Conservation (phyloP, 345 rosid species). For the Rhodamnia argentea region DNA sequence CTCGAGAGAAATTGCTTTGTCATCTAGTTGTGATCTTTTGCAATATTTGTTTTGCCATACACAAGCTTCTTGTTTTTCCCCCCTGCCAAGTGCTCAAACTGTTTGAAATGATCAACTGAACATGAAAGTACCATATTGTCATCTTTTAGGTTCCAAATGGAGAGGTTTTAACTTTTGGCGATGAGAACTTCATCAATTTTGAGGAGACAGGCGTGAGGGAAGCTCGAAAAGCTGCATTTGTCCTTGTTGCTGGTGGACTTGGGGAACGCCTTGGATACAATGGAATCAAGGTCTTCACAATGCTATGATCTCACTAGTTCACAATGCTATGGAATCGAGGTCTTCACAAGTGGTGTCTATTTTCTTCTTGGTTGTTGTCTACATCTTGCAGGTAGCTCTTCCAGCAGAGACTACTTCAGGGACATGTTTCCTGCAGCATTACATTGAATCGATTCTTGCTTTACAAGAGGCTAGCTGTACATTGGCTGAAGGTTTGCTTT, state of each 20-base stretch:
- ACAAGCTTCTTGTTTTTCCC: background rate
- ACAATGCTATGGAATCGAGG: constrained; percentile 99
- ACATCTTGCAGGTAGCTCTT: constrained; percentile 70
- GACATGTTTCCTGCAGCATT: constrained; percentile 75
- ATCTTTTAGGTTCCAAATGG: constrained; percentile 73
- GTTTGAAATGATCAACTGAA: background rate
- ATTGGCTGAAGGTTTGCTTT: constrained; percentile 42
- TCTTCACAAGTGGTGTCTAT: constrained; percentile 2
- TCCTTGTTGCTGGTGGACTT: constrained; percentile 97
- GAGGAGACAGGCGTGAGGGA: constrained; percentile 72
- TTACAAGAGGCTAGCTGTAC: constrained; percentile 76
- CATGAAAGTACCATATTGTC: background rate
- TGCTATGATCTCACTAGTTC: background rate
- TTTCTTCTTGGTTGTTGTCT: background rate
- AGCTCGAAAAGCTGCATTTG: constrained; percentile 82
- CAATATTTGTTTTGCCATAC: background rate
- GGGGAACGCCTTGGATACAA: constrained; percentile 98
- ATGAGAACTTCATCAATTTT: constrained; percentile 54
- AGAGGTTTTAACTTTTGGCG: constrained; percentile 54
- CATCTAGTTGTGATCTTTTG: background rate
- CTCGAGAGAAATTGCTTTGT: background rate
- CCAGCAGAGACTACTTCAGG: constrained; percentile 84
- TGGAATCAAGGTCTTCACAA: constrained; percentile 73
- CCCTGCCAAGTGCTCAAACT: background rate
- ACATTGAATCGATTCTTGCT: constrained; percentile 75